Base-by-base conservation (phyloP, 2,329 filamentous ascomycete species). In the Aureobasidium uvarum region DNA sequence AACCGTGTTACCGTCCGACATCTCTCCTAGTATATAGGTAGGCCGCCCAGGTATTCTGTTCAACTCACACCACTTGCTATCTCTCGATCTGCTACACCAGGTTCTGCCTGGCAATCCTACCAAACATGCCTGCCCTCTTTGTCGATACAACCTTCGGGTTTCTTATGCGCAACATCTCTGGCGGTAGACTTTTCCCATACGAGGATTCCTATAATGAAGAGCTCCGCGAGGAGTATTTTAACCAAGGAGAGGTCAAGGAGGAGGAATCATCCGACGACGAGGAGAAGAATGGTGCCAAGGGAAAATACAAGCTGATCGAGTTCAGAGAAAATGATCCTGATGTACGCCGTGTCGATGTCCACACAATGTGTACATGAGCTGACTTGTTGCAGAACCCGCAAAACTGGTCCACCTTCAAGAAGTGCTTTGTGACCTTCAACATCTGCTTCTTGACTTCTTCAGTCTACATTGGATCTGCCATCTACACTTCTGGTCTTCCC, bases 401-500 rank as follows among this genome's bases (percentile, higher is more conserved):
- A 46, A 80, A 80, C 58, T 79, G 79, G 79, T 71, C 71, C 0
- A 66, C 66, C 0, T 67, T 66, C 56, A 80, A 78, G 71, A 80
- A 79, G 66, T 70, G 73, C 51, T 78, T 79, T 66, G 78, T 82
- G 16, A 81, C 79, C 0, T 77, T 77, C 51, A 71, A 81, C 14
- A 79, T 84, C 67, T 81, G 78, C 62, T 67, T 84, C 8, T 75
- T 82, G 65, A 84, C 81, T 0, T 80, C 81, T 39, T 76, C 77
- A 4, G 78, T 85, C 51, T 85, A 85, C 71, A 78, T 81, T 38
- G 81, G 81, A 10, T 81, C 79, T 3, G 76, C 81, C 0, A 83
- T 85, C 38, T 85, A 84, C 69, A 78, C 79, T 0, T 77, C 82
- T 0, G 80, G 81, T 31, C 75, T 77, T 3, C 48, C 69, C 4